A percentile compares a stretch with the other conserved stretches of the same genome.
Evolutionary conservation across 768 basidiomycete genomes (phyloP).

Genomic region (Macrolepiota dolichaula): DNA sequence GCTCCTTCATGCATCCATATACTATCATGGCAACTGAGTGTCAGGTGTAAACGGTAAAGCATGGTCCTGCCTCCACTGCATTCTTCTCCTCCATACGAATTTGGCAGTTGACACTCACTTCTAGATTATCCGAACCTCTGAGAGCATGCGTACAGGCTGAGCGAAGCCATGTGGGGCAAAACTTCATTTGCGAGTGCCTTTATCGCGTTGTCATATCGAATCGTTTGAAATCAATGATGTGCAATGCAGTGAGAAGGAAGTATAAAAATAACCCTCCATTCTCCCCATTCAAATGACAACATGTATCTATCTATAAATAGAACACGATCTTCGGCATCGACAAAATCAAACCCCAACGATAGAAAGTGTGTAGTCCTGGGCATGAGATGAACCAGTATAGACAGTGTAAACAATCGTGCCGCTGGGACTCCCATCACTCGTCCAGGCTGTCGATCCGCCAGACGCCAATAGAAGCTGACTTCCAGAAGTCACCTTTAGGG

Average conservation of each 20-base stretch:
- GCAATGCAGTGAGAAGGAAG: not conserved
- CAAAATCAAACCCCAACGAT: not conserved
- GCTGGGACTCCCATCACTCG: not conserved
- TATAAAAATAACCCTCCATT: not conserved
- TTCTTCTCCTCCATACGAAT: not conserved
- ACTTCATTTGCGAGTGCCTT: not conserved
- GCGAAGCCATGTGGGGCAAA: not conserved
- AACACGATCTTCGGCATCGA: not conserved
- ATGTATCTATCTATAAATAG: not conserved
- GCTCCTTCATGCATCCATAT: not conserved
- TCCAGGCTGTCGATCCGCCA: not conserved
- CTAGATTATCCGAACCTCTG: not conserved
- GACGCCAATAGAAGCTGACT: not conserved
- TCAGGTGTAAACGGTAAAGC: not conserved
- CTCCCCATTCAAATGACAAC: not conserved
- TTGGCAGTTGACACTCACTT: not conserved
- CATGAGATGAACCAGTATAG: not conserved
- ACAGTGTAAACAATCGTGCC: not conserved
- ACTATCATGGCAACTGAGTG: not conserved
- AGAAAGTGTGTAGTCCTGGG: not conserved
- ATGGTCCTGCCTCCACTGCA: not conserved
- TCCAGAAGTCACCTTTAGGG: not conserved
- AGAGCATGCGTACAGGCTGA: not conserved
- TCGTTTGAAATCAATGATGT: not conserved
- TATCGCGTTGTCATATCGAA: not conserved